A percentile compares a stretch with the other conserved stretches of the same genome.
phyloP scores from a whole-genome alignment of 2,329 filamentous ascomycete species.

The Sporothrix mexicana region DNA sequence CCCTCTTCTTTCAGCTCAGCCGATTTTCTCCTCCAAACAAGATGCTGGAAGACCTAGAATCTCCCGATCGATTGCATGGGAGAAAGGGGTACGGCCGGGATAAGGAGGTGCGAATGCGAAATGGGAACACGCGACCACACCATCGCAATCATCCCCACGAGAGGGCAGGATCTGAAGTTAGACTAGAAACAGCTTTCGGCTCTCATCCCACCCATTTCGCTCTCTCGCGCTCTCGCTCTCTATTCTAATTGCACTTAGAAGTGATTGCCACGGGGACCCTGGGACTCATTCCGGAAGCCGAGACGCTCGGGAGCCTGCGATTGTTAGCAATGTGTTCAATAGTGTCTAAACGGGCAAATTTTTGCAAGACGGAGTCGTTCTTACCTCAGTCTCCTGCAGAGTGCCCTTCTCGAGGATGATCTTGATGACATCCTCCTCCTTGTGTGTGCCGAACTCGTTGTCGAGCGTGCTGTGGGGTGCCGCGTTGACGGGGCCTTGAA shows the following conservation, averaged over 20 bases:
- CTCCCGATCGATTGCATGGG: background rate
- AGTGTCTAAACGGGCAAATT: background rate
- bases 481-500: conserved; percentile 76
- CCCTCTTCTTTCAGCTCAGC: background rate
- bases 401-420: conserved; percentile 79
- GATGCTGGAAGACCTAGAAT: background rate
- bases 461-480: conserved; percentile 78
- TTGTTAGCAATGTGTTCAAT: conserved; percentile 13
- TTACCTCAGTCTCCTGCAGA: conserved; percentile 65
- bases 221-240: conserved; percentile 15
- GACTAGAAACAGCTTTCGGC: background rate
- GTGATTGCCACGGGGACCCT: conserved; percentile 52
- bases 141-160: conserved; percentile 8
- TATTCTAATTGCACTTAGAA: conserved; percentile 10
- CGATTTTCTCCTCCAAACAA: background rate
- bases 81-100: background rate
- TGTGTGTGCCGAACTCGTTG: conserved; percentile 82
- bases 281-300: conserved; percentile 60
- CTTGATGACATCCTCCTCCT: conserved; percentile 80
- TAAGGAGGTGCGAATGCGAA: background rate
- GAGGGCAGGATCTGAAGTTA: background rate
- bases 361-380: conserved; percentile 34
- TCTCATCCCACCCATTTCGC: background rate
- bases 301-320: conserved; percentile 58
- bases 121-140: conserved; percentile 13